Base-by-base conservation (phyloP, 441 rosid species). In the Cnidoscolus chayamansa region DNA sequence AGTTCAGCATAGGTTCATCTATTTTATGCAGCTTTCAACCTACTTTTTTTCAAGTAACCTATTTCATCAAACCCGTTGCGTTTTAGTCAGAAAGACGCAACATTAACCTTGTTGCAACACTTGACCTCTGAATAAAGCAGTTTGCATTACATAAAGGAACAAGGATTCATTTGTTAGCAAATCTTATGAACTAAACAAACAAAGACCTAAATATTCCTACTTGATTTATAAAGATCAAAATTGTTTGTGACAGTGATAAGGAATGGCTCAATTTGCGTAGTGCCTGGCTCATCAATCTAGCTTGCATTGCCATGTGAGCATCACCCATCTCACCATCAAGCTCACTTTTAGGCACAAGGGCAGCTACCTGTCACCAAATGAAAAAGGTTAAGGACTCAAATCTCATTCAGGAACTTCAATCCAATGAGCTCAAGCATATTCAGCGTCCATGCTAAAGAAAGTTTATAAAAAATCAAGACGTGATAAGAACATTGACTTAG, bases 291-390 rank as follows among this genome's bases (percentile, higher is more conserved):
- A 95, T 95, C 79, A 95, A 80, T 79, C 99, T 89, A 67, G 99
- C 98, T 86, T 92, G 98, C 97, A 94, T 84, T 78, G 99, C 99
- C 97, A 94, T 92, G 82, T 95, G 98, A 67, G 98, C 99, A 82
- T 95, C 97, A 70, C 99, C 99, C 98, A 95, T 95, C 90, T 92
- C 98, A 0, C 99, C 98, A 35, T 95, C 99, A 47, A 95, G 99
- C 84, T 95, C 98, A 79, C 93, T 81, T 87, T 90, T 91, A 68
- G 99, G 99, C 78, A 95, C 99, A 78, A 95, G 96, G 19, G 99
- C 97, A 74, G 99, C 99, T 9, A 95, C 99, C 99, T 95, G 81
- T 40, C 10, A 65, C 50, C 62, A 67, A 73, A 75, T 40, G 31
- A 6, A 75, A 10, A 30, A 16, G 19, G 49, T 61, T 13, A 15